Evolutionary conservation across 257 asterid species (phyloP), one percentile per base, ranked within the genome.

Genomic region (Mentha longifolia): DNA sequence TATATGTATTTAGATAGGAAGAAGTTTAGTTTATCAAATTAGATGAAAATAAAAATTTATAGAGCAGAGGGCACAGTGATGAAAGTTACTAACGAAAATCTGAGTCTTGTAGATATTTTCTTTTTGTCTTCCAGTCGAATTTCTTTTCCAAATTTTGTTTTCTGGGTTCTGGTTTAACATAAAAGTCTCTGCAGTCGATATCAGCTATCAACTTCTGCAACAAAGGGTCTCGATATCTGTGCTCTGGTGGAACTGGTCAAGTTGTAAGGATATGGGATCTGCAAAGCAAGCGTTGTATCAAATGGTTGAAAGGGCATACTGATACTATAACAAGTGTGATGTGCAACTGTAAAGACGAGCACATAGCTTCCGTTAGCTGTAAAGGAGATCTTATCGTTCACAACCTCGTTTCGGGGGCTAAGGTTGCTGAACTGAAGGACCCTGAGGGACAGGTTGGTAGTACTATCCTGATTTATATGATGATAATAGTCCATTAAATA

Each of bases 281-380:
- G 85, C 99, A 95, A 84, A 87, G 83, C 70, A 88, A 84, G 82
- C 89, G 96, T 43, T 95, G 99, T 74, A 84, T 92, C 61, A 92
- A 92, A 88, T 85, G 95, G 96, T 83, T 92, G 89, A 95, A 89
- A 87, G 99, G 99, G 61, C 99, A 95, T 75, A 85, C 82, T 49
- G 94, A 87, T 82, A 79, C 91, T 9, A 88, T 95, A 71, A 92
- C 95, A 25, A 89, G 95, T 67, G 90, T 84, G 47, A 84, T 88
- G 92, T 92, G 86, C 89, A 92, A 95, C 80, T 95, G 99, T 78
- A 95, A 87, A 82, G 99, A 95, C 77, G 99, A 95, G 72, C 97
- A 95, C 67, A 71, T 95, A 74, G 98, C 98, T 81, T 95, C 99
- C 43, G 85, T 88, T 52, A 92, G 98, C 80, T 88, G 89, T 71